Base-by-base conservation (phyloP, 768 basidiomycete species). In the Cantharellus anzutake region DNA sequence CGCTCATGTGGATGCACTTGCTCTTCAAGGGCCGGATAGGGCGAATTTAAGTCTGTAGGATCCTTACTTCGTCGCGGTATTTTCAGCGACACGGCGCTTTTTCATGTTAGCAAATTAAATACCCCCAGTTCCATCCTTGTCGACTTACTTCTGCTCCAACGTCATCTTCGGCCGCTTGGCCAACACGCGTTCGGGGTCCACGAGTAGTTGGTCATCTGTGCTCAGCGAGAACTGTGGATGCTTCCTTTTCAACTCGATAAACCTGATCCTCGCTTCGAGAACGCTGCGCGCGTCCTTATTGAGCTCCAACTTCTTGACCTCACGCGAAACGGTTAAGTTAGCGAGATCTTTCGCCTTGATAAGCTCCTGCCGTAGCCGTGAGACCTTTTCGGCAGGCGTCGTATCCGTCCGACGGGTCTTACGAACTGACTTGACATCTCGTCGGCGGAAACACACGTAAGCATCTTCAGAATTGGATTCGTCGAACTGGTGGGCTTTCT, bases 381-480 rank as follows among this genome's bases (percentile, higher is more conserved):
- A 71, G 64, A 99, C 79, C 64, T 90, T 88, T 66, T 98, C 94
- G 11, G 91, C 84, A 16, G 83, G 89, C 1, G 86, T 84, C 5
- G 82, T 82, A 67, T 98, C 93, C 1, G 85, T 85, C 11, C 91
- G 84, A 4, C 94, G 82, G 4, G 94, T 97, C 73, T 98, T 98
- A 63, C 96, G 82, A 51, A 89, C 79, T 2, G 88, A 82, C 69
- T 98, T 98, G 70, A 86, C 83, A 69, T 98, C 94, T 59, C 93
- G 83, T 62, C 92, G 79, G 42, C 96, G 81, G 77, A 99, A 99
- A 71, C 96, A 99, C 51, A 97, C 86, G 63, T 97, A 98, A 0
- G 94, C 93, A 66, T 94, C 92, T 59, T 88, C 90, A 64, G 78
- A 77, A 52, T 83, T 83, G 20, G 84, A 78, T 72, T 97, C 93